phyloP scores from a whole-genome alignment of 768 basidiomycete species.

The Xerocomellus amylosporus region DNA sequence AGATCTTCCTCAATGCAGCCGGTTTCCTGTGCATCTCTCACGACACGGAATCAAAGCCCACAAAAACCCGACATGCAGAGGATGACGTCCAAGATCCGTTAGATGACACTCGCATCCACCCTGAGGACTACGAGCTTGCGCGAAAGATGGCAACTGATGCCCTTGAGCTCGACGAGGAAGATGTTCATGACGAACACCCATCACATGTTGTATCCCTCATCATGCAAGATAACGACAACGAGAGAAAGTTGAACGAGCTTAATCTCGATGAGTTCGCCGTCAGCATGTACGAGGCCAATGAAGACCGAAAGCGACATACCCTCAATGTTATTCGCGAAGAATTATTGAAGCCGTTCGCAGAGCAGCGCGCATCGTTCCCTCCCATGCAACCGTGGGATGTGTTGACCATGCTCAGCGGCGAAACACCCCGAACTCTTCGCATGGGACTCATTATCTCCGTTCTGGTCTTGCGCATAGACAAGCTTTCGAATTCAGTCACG shows the following conservation, averaged over 20 bases:
- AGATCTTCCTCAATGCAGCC: constrained; percentile 91
- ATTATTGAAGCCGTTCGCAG: constrained; percentile 74
- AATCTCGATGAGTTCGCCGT: constrained; percentile 96
- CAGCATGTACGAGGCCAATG: constrained; percentile 80
- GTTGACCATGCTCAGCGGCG: constrained; percentile 93
- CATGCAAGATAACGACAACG: constrained; percentile 78
- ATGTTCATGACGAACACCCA: constrained; percentile 87
- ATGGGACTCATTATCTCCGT: constrained; percentile 81
- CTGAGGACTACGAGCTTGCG: constrained; percentile 96
- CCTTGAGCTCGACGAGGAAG: constrained; percentile 96
- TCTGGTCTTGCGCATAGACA: constrained; percentile 52
- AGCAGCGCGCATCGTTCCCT: constrained; percentile 64
- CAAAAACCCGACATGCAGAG: constrained; percentile 58
- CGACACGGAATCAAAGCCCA: constrained; percentile 58
- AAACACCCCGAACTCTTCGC: constrained; percentile 74
- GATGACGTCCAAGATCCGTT: constrained; percentile 82
- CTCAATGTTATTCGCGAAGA: constrained; percentile 88
- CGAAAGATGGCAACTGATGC: constrained; percentile 99
- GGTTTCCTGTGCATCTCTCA: constrained; percentile 85
- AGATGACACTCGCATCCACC: constrained; percentile 94
- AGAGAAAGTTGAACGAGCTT: constrained; percentile 80
- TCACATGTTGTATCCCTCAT: constrained; percentile 85
- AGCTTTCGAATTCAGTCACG: constrained; percentile 43
- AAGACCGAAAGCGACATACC: constrained; percentile 85
- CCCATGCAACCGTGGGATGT: constrained; percentile 74